Conservation (phyloP, 2,329 filamentous ascomycete species). For the Neofusicoccum laricinum region DNA sequence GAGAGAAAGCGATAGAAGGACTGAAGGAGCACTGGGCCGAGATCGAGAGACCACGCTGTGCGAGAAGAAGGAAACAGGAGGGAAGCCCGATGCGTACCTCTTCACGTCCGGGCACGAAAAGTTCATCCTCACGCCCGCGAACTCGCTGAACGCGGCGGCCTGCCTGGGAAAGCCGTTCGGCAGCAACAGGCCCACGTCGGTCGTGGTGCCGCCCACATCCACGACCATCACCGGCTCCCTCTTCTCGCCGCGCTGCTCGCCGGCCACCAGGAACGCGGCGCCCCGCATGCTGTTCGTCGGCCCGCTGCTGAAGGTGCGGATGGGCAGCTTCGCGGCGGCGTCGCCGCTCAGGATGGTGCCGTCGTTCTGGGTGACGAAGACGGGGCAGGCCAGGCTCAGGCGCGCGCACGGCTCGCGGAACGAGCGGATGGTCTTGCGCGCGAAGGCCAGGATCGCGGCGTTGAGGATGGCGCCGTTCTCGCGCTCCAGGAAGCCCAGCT, state of each 20-base stretch:
- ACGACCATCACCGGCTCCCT: conserved; percentile 46
- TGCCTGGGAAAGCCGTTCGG: conserved; percentile 61
- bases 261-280: conserved; percentile 54
- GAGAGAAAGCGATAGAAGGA: too few relatives aligned
- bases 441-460: conserved; percentile 59
- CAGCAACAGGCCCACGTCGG: conserved; percentile 59
- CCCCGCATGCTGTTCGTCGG: conserved; percentile 57
- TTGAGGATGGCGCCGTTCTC: conserved; percentile 66
- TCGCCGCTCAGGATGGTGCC: conserved; percentile 58
- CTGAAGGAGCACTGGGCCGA: too few relatives aligned
- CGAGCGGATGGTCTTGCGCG: conserved; percentile 54
- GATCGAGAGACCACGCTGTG: too few relatives aligned
- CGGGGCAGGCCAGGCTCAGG: conserved; percentile 47
- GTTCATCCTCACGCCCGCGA: conserved; percentile 58
- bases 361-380: conserved; percentile 64
- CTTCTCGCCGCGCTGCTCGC: conserved; percentile 21
- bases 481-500: conserved; percentile 54
- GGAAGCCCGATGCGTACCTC: conserved; percentile 27
- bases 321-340: conserved; percentile 55
- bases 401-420: conserved; percentile 54
- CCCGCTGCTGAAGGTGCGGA: conserved; percentile 61
- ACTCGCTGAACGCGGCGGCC: conserved; percentile 58
- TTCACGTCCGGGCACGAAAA: conserved; percentile 48
- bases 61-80: background rate
- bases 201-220: conserved; percentile 65